Evolutionary conservation across 306 rosid genomes (phyloP), one percentile per base, ranked within the genome.

Genomic region (Corylus avellana): DNA sequence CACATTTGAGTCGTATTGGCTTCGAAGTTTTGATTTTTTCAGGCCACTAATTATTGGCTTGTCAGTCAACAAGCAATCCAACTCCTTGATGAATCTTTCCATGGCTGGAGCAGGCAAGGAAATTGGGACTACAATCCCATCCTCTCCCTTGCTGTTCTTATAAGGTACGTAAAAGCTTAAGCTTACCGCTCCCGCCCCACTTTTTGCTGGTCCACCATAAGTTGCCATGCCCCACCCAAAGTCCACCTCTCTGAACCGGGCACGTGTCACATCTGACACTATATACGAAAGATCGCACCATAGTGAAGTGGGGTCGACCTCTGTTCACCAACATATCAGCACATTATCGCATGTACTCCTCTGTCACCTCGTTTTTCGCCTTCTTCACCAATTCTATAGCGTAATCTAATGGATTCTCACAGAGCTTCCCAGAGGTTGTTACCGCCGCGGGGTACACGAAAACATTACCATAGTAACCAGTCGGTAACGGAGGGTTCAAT

Each of bases 101-200:
- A 88, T 89, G 18, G 90, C 88, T 0, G 63, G 76, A 0, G 79
- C 82, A 0, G 90, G 90, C 35, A 89, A 82, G 73, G 87, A 83
- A 20, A 88, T 25, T 0, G 96, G 87, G 16, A 89, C 85, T 39
- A 91, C 78, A 7, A 88, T 81, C 2, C 92, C 93, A 16, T 76
- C 71, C 17, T 91, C 88, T 7, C 88, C 93, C 7, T 55, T 55
- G 2, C 13, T 61, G 25, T 84, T 81, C 17, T 51, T 68, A 1
- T 59, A 63, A 0, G 90, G 89, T 10, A 83, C 85, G 6, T 42
- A 42, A 42, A 42, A 42, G 46, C 46, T 42, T 42, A 42, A 6
- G 6, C 1, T 1, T 6, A 5, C 1, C 1, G 46, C 1, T 7
- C 46, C 46, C 1, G 1, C 46, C 0, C 7, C 7, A 42, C 46